phyloP scores from a whole-genome alignment of 148 eudicot genomes.

The Drosera capensis region DNA sequence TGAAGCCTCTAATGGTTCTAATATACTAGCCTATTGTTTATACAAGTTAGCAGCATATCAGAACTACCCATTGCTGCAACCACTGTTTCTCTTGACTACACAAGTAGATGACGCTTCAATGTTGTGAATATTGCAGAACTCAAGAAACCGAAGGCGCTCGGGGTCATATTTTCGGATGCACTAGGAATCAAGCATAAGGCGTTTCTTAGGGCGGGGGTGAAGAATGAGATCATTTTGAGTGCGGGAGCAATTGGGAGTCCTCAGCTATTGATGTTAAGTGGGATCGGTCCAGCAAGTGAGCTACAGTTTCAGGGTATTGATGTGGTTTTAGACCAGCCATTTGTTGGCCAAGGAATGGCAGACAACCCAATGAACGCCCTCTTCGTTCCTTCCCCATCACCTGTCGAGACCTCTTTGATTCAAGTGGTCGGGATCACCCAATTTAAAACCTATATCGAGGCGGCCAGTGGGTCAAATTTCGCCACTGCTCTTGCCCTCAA shows the following conservation, averaged over 20 bases:
- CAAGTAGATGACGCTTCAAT: background rate
- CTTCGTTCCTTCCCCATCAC: constrained; percentile 37
- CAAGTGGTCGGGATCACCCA: constrained; percentile 67
- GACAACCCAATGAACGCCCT: constrained; percentile 80
- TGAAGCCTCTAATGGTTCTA: background rate
- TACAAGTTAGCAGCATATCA: too few species aligned
- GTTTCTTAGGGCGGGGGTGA: constrained; percentile 18
- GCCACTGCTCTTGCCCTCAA: constrained; percentile 11
- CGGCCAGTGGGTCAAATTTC: constrained; percentile 37
- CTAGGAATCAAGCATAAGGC: constrained; percentile 47
- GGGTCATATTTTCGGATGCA: constrained; percentile 49
- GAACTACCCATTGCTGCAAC: too few species aligned
- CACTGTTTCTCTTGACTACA: too few species aligned
- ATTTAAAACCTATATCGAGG: constrained; percentile 43
- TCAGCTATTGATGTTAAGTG: constrained; percentile 70
- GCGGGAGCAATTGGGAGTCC: constrained; percentile 94
- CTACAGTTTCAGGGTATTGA: constrained; percentile 24
- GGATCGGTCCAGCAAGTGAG: constrained; percentile 66
- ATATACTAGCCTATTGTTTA: too few species aligned
- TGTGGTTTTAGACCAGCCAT: constrained; percentile 18
- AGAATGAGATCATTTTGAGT: constrained; percentile 42
- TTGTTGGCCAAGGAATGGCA: constrained; percentile 47
- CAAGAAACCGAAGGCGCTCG: constrained; percentile 35
- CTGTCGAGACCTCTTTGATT: constrained; percentile 48
- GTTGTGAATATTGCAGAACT: constrained; percentile 16